A percentile compares a stretch with the other conserved stretches of the same genome.
Evolutionary conservation across 345 rosid genomes (phyloP).

Genomic region (Eucalyptus coolabah): DNA sequence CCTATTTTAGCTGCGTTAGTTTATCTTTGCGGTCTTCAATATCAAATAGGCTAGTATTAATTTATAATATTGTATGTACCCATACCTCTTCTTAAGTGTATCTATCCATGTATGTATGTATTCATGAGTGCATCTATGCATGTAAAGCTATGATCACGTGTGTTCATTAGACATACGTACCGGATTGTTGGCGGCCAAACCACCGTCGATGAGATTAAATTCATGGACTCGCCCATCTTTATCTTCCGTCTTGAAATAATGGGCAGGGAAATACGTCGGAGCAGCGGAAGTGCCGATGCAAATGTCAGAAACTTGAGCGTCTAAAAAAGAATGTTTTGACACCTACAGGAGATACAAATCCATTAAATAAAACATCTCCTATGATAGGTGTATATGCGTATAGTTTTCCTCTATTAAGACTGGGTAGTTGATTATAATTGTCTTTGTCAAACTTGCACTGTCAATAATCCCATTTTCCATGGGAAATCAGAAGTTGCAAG

Average conservation of each 20-base stretch:
- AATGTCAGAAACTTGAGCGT: slow-evolving; percentile 53
- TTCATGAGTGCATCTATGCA: background rate
- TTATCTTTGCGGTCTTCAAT: background rate
- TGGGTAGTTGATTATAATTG: background rate
- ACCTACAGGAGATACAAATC: slow-evolving; percentile 8
- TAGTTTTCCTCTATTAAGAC: background rate
- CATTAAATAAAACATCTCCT: background rate
- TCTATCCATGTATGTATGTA: background rate
- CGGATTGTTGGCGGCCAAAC: slow-evolving; percentile 57
- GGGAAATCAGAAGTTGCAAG: background rate
- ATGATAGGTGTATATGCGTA: background rate
- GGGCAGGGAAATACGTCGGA: slow-evolving; percentile 54
- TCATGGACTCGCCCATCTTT: slow-evolving; percentile 18
- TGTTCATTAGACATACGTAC: slow-evolving; percentile 4
- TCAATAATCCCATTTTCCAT: background rate
- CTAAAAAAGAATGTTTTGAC: slow-evolving; percentile 6
- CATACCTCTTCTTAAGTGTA: background rate
- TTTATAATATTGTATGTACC: background rate
- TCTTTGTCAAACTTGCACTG: background rate
- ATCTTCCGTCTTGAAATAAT: slow-evolving; percentile 38
- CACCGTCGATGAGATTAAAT: slow-evolving; percentile 71
- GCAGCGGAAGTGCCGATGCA: slow-evolving; percentile 67
- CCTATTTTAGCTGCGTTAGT: background rate
- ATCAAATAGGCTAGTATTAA: background rate
- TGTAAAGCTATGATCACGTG: background rate